Evolutionary conservation across 2,329 filamentous ascomycete species (phyloP).

Genomic region (Colletotrichum scovillei): DNA sequence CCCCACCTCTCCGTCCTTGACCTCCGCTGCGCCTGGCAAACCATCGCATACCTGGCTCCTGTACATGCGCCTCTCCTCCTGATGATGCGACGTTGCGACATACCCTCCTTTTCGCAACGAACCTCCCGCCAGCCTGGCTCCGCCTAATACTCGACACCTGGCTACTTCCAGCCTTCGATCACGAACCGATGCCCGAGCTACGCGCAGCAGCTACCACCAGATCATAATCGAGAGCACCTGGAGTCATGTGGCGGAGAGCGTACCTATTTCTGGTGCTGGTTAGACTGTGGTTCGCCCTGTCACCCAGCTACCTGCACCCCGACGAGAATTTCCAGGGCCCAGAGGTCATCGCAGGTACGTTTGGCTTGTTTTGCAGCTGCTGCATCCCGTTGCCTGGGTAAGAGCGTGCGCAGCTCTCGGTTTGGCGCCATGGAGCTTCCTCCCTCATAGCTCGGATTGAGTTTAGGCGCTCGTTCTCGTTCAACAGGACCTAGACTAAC

Average conservation of each 20-base stretch:
- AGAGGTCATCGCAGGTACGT: constrained; percentile 93
- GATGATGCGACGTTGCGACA: constrained; percentile 35
- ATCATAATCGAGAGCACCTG: constrained; percentile 3
- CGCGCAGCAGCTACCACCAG: constrained; percentile 34
- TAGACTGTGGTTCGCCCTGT: constrained; percentile 92
- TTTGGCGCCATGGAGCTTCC: constrained; percentile 15
- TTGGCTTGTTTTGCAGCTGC: constrained; percentile 9
- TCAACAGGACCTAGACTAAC: constrained; percentile 31
- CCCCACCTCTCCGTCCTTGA: not conserved
- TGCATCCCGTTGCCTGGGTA: not conserved
- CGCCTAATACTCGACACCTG: not conserved
- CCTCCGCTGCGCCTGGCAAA: not conserved
- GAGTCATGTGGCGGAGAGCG: constrained; percentile 87
- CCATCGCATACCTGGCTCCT: constrained; percentile 17
- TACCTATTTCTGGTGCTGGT: constrained; percentile 88
- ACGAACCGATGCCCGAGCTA: constrained; percentile 40
- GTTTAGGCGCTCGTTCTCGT: constrained; percentile 28
- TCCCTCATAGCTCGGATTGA: constrained; percentile 19
- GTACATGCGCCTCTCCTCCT: constrained; percentile 23
- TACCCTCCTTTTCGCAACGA: constrained; percentile 9
- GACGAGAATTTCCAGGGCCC: constrained; percentile 99
- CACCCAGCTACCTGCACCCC: constrained; percentile 95
- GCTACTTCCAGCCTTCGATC: not conserved
- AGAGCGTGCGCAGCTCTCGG: not conserved
- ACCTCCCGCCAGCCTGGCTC: constrained; percentile 7